Evolutionary conservation across 805 yeast species (phyloP), one percentile per base, ranked within the genome.

Genomic region (Dipodascus geniculatus): DNA sequence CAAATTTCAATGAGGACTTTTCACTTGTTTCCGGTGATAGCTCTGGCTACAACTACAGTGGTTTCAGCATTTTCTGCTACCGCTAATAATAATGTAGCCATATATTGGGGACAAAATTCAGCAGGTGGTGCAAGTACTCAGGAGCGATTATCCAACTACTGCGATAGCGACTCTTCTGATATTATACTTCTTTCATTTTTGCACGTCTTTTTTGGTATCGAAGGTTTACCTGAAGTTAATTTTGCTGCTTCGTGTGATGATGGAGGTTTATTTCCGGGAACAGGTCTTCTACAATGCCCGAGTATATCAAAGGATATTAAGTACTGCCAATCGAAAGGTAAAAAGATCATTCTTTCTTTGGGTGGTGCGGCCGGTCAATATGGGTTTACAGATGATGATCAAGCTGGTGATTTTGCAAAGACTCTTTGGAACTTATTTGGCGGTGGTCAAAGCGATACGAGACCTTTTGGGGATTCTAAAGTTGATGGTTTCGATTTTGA

Each of bases 31-130:
- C 33, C 33, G 11, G 33, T 28, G 33, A 28, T 28, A 28, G 33
- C 33, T 28, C 11, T 28, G 33, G 11, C 33, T 28, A 28, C 33
- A 16, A 11, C 20, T 11, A n/a, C 44, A 38, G 20, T 38, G 20
- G 44, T 38, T 6, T 17, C 20, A 17, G 49, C 49, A 22, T 47
- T 47, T 14, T 20, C 31, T 14, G 44, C 56, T 19, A 14, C 49
- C 8, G 66, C 81, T 17, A 73, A 76, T 49, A 63, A 74, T 31
- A 85, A 86, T 58, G 79, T 87, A 42, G 96, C 84, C 22, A 74
- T 85, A 4, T 88, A 88, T 70, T 88, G 96, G 96, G 96, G 96
- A 53, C 96, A 88, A 69, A 78, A 79, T 61, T 80, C 91, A 16
- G 31, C 31, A 9, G 31, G 31, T 20, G 31, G 24, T 11, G 82